Evolutionary conservation across 2,329 filamentous ascomycete species (phyloP).

Genomic region (Tolypocladium guangdongense): DNA sequence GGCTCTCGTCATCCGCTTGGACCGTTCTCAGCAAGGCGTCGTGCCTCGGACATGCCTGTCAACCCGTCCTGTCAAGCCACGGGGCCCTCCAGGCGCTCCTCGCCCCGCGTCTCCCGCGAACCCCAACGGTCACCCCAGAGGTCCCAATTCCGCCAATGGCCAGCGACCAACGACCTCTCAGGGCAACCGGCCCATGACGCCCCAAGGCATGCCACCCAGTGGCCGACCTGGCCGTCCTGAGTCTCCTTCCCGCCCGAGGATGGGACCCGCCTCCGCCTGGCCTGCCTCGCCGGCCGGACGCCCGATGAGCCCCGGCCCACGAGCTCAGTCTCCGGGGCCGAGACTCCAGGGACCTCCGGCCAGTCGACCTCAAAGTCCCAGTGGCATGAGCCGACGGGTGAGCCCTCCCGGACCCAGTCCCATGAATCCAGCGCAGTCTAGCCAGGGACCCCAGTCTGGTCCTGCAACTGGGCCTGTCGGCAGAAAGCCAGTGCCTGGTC

Average conservation of each 20-base stretch:
- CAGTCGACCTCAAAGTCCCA: slow-evolving; percentile 29
- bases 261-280: slow-evolving; percentile 16
- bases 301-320: slow-evolving; percentile 22
- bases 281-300: slow-evolving; percentile 33
- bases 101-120: slow-evolving; percentile 43
- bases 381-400: slow-evolving; percentile 26
- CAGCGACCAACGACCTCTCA: slow-evolving; percentile 30
- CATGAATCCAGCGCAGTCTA: slow-evolving; percentile 30
- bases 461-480: slow-evolving; percentile 31
- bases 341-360: slow-evolving; percentile 17
- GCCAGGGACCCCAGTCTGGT: slow-evolving; percentile 24
- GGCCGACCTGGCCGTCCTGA: slow-evolving; percentile 10
- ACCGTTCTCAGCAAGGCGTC: slow-evolving; percentile 86
- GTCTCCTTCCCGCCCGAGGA: slow-evolving; percentile 3
- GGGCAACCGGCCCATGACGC: slow-evolving; percentile 7
- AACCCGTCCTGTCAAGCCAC: slow-evolving; percentile 80
- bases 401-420: slow-evolving; percentile 34
- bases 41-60: slow-evolving; percentile 90
- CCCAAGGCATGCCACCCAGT: slow-evolving; percentile 4
- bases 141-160: slow-evolving; percentile 15
- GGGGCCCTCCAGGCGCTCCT: slow-evolving; percentile 42
- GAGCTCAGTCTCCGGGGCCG: slow-evolving; percentile 37
- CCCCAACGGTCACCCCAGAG: slow-evolving; percentile 11
- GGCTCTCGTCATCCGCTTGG: slow-evolving; percentile 85
- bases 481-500: slow-evolving; percentile 46